Percentiles rank a stretch among this genome's conserved stretches.
phyloP scores from a whole-genome alignment of 345 rosid species.

The Citrus trifoliata region DNA sequence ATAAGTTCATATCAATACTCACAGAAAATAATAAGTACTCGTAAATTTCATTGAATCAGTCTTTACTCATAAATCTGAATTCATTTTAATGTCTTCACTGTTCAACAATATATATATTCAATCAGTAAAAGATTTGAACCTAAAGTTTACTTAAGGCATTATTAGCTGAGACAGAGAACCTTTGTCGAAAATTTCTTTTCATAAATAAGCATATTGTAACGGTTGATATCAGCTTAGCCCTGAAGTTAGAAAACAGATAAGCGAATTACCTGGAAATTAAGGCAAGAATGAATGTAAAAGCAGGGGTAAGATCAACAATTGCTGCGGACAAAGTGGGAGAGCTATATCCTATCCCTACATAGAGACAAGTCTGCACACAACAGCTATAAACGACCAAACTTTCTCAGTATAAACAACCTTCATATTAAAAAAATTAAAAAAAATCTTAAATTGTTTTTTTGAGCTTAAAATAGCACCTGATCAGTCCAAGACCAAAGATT shows the following conservation, averaged over 20 bases:
- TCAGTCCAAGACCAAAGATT: constrained; percentile 27
- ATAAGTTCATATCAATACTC: neutral
- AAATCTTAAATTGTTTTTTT: neutral
- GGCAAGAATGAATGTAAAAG: constrained; percentile 18
- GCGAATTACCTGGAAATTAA: neutral
- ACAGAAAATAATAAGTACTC: neutral
- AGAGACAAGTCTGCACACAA: constrained; percentile 12
- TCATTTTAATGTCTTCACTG: neutral
- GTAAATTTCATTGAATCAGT: neutral
- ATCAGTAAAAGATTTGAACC: neutral
- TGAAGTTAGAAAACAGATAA: neutral
- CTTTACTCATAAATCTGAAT: neutral
- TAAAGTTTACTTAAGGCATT: neutral
- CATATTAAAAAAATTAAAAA: neutral
- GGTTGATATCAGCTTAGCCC: neutral
- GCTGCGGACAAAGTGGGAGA: constrained; percentile 24
- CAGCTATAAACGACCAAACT: neutral
- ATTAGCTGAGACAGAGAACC: neutral
- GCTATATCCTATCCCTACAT: constrained; percentile 16
- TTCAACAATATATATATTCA: too few relatives aligned
- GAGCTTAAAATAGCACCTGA: constrained; percentile 12
- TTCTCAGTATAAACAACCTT: neutral
- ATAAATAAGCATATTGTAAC: neutral
- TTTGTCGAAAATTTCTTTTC: neutral
- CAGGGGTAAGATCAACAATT: constrained; percentile 17